These are phyloP conservation scores for Blumeria hordei DNA, from an alignment of 2,329 filamentous ascomycete species.

Conservation along the genomic window DNA sequence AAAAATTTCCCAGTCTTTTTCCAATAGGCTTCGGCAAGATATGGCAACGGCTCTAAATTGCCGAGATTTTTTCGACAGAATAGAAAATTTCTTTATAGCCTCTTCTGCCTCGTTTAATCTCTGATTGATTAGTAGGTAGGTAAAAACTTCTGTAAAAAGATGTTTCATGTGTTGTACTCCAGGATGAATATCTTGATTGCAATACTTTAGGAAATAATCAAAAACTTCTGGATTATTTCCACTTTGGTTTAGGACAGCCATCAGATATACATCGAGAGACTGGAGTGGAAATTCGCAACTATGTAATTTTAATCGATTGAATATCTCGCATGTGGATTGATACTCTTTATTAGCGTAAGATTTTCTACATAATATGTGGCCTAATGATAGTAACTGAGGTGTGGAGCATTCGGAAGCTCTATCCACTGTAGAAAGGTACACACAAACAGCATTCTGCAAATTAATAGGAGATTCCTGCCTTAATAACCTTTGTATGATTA, in stretches of 20 bases:
- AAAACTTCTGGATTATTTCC: neutral
- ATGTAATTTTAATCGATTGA: neutral
- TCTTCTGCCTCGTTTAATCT: conserved; percentile 8
- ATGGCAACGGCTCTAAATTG: conserved; percentile 7
- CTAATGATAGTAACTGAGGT: neutral
- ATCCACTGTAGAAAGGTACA: conserved; percentile 8
- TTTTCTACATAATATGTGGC: neutral
- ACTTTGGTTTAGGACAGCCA: neutral
- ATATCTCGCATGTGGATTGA: neutral
- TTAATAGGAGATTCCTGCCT: neutral
- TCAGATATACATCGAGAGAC: neutral
- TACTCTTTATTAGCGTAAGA: neutral
- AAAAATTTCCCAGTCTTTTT: conserved; percentile 10
- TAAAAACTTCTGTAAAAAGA: neutral
- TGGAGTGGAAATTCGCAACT: neutral
- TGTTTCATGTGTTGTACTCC: neutral
- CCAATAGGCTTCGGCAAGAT: conserved; percentile 10
- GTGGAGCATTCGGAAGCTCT: neutral
- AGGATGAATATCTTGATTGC: neutral
- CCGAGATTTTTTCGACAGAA: conserved; percentile 7
- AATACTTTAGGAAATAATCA: neutral
- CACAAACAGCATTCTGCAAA: conserved; percentile 7
- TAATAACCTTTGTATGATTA: neutral
- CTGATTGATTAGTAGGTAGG: neutral
- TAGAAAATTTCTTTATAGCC: conserved; percentile 6